Base-by-base conservation (phyloP, 371 early-diverging fungal genomes). In the Rhizopus sp. region DNA sequence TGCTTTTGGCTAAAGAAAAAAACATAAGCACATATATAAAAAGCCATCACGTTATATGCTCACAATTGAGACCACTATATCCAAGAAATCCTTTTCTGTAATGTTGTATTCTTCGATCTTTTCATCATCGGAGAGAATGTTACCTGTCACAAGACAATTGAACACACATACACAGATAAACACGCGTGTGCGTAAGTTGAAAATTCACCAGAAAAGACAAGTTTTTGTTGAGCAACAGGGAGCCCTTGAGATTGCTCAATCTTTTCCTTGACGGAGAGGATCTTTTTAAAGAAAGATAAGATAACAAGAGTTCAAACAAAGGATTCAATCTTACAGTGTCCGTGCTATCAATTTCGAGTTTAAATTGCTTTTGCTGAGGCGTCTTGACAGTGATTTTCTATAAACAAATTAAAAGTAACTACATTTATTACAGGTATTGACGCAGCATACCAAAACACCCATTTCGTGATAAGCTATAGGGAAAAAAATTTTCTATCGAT, bases 11-110 rank as follows among this genome's bases (percentile, higher is more conserved):
- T 85, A 57, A 12, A 44, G 33, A 52, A 40, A 7, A 57, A 2
- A 15, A n/a, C n/a, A n/a, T n/a, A n/a, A n/a, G n/a, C n/a, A n/a
- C n/a, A n/a, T n/a, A n/a, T n/a, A n/a, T n/a, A n/a, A n/a, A n/a
- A n/a, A n/a, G n/a, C n/a, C n/a, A n/a, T n/a, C 39, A 50, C n/a
- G n/a, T n/a, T n/a, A n/a, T n/a, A 17, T 35, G 13, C 16, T 8
- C 76, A 91, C 91, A 91, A 95, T 97, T 57, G 88, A 83, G 13
- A 92, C 88, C 97, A 98, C 95, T 5, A 95, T 78, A 41, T 97
- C 96, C 64, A 98, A 69, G 69, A 97, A 96, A 65, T 93, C 95
- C 68, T 87, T 91, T 65, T 97, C 97, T 16, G 65, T 79, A 59
- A 96, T 89, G n/a, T 87, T 82, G 64, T 83, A 85, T 23, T 88